Conservation (phyloP, 108 stramenopile species). For the Bacterosira constricta region DNA sequence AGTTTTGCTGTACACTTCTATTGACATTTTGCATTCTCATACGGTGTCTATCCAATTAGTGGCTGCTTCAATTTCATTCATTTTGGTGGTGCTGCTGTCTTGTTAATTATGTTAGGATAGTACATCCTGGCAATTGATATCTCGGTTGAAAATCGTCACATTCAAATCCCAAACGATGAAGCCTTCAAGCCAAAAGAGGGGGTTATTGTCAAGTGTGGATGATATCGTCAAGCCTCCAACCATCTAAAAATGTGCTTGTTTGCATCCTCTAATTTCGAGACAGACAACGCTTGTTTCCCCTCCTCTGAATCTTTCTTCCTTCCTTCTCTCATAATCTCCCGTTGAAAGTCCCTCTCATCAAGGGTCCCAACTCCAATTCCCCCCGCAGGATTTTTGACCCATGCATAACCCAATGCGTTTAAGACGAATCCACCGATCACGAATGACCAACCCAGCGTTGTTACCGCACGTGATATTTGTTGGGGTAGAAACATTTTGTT, state of each 20-base stretch:
- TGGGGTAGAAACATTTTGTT: slow-evolving; percentile 40
- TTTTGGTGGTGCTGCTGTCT: too few relatives aligned
- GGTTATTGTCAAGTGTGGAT: too few relatives aligned
- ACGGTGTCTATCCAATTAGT: too few relatives aligned
- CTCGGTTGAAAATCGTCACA: too few relatives aligned
- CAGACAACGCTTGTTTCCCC: neutral
- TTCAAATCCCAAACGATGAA: too few relatives aligned
- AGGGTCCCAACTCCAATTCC: slow-evolving; percentile 45
- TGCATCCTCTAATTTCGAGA: neutral
- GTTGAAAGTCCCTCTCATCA: slow-evolving; percentile 35
- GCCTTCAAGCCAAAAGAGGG: too few relatives aligned
- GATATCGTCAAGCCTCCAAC: too few relatives aligned
- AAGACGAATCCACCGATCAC: slow-evolving; percentile 34
- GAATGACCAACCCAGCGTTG: slow-evolving; percentile 34
- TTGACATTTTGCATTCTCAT: too few relatives aligned
- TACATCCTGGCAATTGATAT: too few relatives aligned
- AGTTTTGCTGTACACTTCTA: too few relatives aligned
- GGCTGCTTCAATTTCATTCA: too few relatives aligned
- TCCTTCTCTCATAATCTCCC: slow-evolving; percentile 4
- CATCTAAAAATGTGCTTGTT: neutral
- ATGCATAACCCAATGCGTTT: slow-evolving; percentile 41
- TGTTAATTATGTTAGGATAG: too few relatives aligned
- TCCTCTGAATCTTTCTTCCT: neutral
- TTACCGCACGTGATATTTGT: slow-evolving; percentile 28
- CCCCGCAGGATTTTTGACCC: slow-evolving; percentile 27